These are phyloP conservation scores for Acer yangbiense DNA, from an alignment of 345 rosid genomes.

Conservation along the genomic window DNA sequence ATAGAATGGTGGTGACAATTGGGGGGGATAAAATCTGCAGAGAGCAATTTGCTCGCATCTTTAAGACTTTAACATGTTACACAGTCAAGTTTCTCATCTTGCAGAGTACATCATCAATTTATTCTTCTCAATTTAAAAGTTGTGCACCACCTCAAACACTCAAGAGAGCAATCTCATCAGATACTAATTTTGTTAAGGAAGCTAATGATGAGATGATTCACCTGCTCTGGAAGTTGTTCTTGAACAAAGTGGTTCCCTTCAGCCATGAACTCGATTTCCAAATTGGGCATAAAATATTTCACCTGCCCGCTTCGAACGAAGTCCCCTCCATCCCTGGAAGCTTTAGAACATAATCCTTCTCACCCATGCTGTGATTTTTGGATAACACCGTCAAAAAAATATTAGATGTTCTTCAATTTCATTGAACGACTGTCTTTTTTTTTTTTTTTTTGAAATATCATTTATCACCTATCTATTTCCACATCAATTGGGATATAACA, in stretches of 20 bases:
- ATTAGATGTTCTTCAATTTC: too few relatives aligned
- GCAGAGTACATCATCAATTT: neutral
- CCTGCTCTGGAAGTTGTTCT: slow-evolving; percentile 37
- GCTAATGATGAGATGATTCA: slow-evolving; percentile 34
- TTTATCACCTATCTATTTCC: too few relatives aligned
- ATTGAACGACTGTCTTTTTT: too few relatives aligned
- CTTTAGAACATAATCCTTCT: slow-evolving; percentile 37
- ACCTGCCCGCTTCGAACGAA: slow-evolving; percentile 33
- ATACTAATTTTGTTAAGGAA: slow-evolving; percentile 33
- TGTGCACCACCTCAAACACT: neutral
- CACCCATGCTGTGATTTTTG: slow-evolving; percentile 40
- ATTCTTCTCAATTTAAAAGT: neutral
- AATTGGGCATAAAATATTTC: slow-evolving; percentile 38
- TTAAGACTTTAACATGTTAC: too few relatives aligned
- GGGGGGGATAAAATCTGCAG: too few relatives aligned
- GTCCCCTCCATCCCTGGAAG: slow-evolving; percentile 33
- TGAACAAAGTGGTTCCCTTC: slow-evolving; percentile 48
- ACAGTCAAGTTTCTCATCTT: too few relatives aligned
- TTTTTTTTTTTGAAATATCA: too few relatives aligned
- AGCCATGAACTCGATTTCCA: slow-evolving; percentile 30
- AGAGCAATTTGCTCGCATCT: too few relatives aligned
- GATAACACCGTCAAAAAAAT: neutral
- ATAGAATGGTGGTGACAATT: too few relatives aligned
- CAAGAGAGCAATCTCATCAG: neutral
- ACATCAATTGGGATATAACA: too few relatives aligned